Conservation (phyloP, 768 basidiomycete species). For the Candolleomyces aberdarensis region DNA sequence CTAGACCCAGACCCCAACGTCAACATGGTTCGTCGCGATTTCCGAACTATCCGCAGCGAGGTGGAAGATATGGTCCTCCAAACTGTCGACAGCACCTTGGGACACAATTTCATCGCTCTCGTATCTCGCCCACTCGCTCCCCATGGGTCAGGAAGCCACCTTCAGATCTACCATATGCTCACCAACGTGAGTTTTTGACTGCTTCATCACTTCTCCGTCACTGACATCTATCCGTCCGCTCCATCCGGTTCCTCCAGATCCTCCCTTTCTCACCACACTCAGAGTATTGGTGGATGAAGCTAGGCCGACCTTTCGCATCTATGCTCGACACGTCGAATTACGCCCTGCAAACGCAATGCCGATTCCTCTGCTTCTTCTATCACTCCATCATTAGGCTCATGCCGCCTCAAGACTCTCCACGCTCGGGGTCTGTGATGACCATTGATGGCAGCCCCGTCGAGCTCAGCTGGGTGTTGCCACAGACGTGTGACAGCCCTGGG, state of each 20-base stretch:
- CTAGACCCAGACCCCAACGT: too few species aligned
- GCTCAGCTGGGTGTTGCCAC: constrained; percentile 30
- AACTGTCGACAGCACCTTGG: too few species aligned
- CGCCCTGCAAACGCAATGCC: constrained; percentile 20
- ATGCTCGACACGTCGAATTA: constrained; percentile 27
- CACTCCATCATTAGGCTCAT: constrained; percentile 27
- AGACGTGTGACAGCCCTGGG: background rate
- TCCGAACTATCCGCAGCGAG: too few species aligned
- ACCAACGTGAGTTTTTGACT: too few species aligned
- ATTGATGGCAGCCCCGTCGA: constrained; percentile 30
- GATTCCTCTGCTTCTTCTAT: constrained; percentile 28
- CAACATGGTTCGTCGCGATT: too few species aligned
- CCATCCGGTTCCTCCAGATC: background rate
- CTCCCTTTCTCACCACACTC: constrained; percentile 2
- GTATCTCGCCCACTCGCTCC: too few species aligned
- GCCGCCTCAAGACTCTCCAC: constrained; percentile 20
- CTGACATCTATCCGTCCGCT: too few species aligned
- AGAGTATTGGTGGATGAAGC: constrained; percentile 24
- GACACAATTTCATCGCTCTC: too few species aligned
- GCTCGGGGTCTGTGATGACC: constrained; percentile 26
- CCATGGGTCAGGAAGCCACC: too few species aligned
- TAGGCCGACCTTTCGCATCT: constrained; percentile 24
- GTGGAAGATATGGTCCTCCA: too few species aligned
- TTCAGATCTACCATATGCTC: too few species aligned
- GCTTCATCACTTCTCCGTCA: too few species aligned